Evolutionary conservation across 495 filamentous ascomycete genomes (phyloP), one percentile per base, ranked within the genome.

Genomic region (Penicillium samsonianum): DNA sequence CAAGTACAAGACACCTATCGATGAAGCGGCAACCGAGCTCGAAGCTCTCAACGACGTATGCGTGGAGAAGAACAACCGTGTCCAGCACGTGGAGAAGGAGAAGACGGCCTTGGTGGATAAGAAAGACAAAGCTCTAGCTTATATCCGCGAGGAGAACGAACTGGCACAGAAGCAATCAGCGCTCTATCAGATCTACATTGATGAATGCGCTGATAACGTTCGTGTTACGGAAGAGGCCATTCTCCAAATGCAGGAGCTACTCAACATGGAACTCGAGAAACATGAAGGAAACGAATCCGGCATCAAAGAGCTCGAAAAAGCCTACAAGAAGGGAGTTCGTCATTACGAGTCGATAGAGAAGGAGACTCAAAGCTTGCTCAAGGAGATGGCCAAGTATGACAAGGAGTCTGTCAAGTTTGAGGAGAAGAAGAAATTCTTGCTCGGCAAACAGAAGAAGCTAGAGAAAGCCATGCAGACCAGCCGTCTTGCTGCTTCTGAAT

Each of bases 81-180:
- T 98, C 6, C 90, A 96, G 74, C 93, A 96, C 67, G 94, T 98
- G 3, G 94, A 98, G 75, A 98, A 98, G 69, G 94, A 98, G 77
- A 96, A 90, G 77, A 90, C 86, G 47, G 76, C 85, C 28, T 80
- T 98, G 37, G 94, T 94, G 70, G 92, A 96, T 65, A 96, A 96
- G 81, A 98, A 98, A 73, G 84, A 98, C 69, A 91, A 92, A 70
- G 94, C 94, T 5, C 70, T 98, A 10, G 85, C 90, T 5, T 97
- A 84, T 66, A 87, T 98, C 58, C 85, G 82, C 33, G 90, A 96
- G 58, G 93, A 98, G 67, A 98, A 98, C 65, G 94, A 98, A 68
- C 78, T 98, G 7, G 84, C 86, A 3, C 77, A 87, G 55, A 97
- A 96, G 70, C 91, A 96, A 69, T 89, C 89, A 14, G 86, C 90